Evolutionary conservation across 2,329 filamentous ascomycete species (phyloP).

Genomic region (Pestalotiopsis sp.): DNA sequence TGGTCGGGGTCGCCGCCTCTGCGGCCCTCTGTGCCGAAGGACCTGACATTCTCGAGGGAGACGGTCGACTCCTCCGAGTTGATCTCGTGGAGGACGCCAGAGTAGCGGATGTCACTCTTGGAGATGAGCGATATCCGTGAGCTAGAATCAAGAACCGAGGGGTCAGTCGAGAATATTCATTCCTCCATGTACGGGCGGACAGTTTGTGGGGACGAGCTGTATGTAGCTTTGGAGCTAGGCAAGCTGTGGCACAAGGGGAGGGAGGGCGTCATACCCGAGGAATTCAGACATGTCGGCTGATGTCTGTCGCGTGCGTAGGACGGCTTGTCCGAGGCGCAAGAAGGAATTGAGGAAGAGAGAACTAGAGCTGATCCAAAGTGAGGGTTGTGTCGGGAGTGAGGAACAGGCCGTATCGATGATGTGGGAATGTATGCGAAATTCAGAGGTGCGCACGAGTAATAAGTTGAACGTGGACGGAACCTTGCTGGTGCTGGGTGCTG

Average conservation of each 20-base stretch:
- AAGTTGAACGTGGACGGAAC: background rate
- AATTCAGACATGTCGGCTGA: constrained; percentile 58
- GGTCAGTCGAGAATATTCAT: constrained; percentile 21
- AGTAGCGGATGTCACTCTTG: constrained; percentile 97
- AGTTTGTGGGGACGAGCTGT: constrained; percentile 9
- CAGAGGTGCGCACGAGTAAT: background rate
- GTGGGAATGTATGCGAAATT: constrained; percentile 5
- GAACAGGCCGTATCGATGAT: constrained; percentile 5
- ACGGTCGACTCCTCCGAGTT: constrained; percentile 97
- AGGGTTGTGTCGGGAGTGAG: background rate
- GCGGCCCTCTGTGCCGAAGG: constrained; percentile 91
- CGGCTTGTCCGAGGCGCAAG: constrained; percentile 23
- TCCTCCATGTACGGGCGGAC: background rate
- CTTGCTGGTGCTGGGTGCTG: background rate
- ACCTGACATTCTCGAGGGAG: constrained; percentile 93
- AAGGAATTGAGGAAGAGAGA: constrained; percentile 8
- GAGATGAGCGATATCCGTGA: constrained; percentile 96
- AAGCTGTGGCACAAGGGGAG: constrained; percentile 13
- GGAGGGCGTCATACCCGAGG: constrained; percentile 49
- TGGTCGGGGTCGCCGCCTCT: constrained; percentile 71
- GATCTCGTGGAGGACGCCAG: constrained; percentile 95
- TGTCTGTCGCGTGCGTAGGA: constrained; percentile 20
- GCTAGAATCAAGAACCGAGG: constrained; percentile 47
- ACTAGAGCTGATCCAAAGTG: constrained; percentile 17
- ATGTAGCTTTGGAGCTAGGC: constrained; percentile 9